Percentiles rank a stretch among this genome's conserved stretches.
Evolutionary conservation across 352 stramenopile genomes (phyloP).

Genomic region (Blastocystis sp.): DNA sequence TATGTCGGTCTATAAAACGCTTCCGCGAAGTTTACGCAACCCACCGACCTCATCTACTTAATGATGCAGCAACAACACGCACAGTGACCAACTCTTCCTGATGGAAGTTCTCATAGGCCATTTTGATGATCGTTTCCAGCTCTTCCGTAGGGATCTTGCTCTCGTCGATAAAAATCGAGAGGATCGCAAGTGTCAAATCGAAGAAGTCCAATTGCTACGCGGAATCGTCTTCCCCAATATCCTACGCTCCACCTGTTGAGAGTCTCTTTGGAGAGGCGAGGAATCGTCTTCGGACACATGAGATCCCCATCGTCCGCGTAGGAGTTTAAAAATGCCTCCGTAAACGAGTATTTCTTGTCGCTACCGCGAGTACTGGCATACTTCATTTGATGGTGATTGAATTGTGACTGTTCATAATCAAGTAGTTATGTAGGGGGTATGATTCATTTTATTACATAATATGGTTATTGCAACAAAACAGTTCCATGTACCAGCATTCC

Average conservation of each 20-base stretch:
- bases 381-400: too few relatives aligned
- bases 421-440: too few relatives aligned
- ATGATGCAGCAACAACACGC: background rate
- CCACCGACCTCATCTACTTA: background rate
- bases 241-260: background rate
- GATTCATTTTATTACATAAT: too few relatives aligned
- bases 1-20: conserved; percentile 3
- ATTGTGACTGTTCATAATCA: too few relatives aligned
- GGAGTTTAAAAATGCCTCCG: conserved; percentile 5
- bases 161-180: background rate
- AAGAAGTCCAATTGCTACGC: background rate
- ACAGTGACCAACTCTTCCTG: background rate
- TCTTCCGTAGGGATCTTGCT: background rate
- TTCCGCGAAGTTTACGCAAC: background rate
- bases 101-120: background rate
- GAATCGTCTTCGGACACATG: background rate
- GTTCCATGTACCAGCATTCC: too few relatives aligned
- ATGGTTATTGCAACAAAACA: too few relatives aligned
- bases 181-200: background rate
- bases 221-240: background rate
- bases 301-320: conserved; percentile 6
- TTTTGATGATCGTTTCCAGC: background rate
- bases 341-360: background rate
- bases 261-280: background rate
- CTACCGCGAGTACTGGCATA: background rate